A percentile compares a stretch with the other conserved stretches of the same genome.
Evolutionary conservation across 73 alveolate species (phyloP).

Genomic region (Symbiodinium natans): DNA sequence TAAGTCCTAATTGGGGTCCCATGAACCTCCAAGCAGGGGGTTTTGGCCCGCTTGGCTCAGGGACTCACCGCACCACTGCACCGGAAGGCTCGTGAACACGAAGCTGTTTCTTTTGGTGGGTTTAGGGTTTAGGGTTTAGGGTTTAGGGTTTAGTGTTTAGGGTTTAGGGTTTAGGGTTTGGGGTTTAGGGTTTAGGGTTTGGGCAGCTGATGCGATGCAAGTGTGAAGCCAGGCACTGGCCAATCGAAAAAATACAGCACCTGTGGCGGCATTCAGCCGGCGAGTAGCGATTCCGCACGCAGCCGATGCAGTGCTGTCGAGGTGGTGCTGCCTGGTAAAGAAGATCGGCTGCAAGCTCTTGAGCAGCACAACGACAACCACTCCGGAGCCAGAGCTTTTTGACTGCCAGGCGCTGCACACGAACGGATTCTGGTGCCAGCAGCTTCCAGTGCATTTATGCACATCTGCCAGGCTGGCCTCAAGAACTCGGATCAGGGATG

Average conservation of each 20-base stretch:
- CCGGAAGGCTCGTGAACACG: not conserved
- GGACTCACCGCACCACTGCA: not conserved
- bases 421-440: not conserved
- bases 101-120: not conserved
- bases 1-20: too few relatives aligned
- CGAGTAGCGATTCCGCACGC: not conserved
- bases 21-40: too few relatives aligned
- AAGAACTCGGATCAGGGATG: conserved; percentile 39
- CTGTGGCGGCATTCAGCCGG: not conserved
- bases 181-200: too few relatives aligned
- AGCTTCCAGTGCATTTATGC: not conserved
- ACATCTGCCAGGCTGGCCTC: conserved; percentile 30
- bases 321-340: conserved; percentile 64
- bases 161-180: too few relatives aligned
- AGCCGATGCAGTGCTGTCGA: not conserved
- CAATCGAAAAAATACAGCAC: conserved; percentile 45
- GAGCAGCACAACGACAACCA: conserved; percentile 45
- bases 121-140: not conserved
- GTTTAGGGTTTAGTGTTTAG: too few relatives aligned
- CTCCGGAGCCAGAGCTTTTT: conserved; percentile 34
- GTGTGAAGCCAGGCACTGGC: conserved; percentile 76
- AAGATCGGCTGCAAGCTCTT: conserved; percentile 63
- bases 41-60: too few relatives aligned
- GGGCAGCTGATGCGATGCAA: too few relatives aligned
- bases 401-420: conserved; percentile 36